Base-by-base conservation (phyloP, 2,329 filamentous ascomycete species). In the Hortaea werneckii region DNA sequence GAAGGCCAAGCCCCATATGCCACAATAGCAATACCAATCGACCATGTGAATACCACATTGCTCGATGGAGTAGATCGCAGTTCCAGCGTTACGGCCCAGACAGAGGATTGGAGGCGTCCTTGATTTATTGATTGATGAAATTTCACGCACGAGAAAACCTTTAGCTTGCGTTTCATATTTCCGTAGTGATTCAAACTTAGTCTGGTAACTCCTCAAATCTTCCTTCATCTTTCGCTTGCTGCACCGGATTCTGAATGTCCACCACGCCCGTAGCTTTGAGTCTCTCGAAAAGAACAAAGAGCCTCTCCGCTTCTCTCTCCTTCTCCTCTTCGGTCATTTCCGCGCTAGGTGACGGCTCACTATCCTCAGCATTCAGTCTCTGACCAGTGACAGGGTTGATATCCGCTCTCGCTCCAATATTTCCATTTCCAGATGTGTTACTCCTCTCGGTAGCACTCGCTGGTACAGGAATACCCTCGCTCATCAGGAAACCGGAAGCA, bases 251-350 rank as follows among this genome's bases (percentile, higher is more conserved):
- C 64, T 87, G 76, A 10, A 92, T 79, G 52, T 84, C 73, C 29
- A 94, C 72, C 5, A 94, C 73, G 3, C 87, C 87, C 8, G 82
- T 92, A 50, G 77, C 78, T 61, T 79, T 86, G 39, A 92, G 69
- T 50, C 77, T 77, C 66, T 95, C 88, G 66, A 95, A 95, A 3
- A 95, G 69, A 9, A 95, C 87, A 67, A 94, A 95, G 1, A 95
- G 66, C 46, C 80, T 78, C 65, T 95, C 90, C 0, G 89, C 90
- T 61, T 98, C 92, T 47, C 85, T 75, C 64, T 95, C 86, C 65
- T 90, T 95, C 68, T 96, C 90, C 53, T 89, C 88, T 40, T 85
- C 73, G 0, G 85, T 92, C 90, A 96, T 95, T 41, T 85, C 79
- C 1, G 80, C 79, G 4, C 79, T 68, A 5, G 78, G 70, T 5